A percentile compares a stretch with the other conserved stretches of the same genome.
Conservation (phyloP, 1,284 basidiomycete genomes). For the Sphagnurus paluster region DNA sequence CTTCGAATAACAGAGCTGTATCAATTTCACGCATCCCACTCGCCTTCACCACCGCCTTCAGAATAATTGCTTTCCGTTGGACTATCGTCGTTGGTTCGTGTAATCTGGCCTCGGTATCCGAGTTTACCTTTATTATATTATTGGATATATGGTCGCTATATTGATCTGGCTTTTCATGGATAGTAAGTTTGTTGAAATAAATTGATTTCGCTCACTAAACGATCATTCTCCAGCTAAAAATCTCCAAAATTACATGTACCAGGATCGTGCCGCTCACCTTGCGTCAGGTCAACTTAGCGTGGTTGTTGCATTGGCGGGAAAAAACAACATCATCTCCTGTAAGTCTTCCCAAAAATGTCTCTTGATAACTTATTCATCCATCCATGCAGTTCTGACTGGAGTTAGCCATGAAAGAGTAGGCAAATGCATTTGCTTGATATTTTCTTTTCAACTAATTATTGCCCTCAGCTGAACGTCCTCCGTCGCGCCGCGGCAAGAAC, state of each 20-base stretch:
- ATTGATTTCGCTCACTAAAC: too few species aligned
- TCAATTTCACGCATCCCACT: constrained; percentile 33
- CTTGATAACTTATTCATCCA: neutral
- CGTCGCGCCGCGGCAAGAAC: constrained; percentile 34
- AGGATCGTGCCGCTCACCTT: constrained; percentile 32
- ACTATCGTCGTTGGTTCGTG: constrained; percentile 40
- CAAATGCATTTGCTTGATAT: neutral
- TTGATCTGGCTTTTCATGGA: constrained; percentile 42
- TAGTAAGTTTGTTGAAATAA: constrained; percentile 42
- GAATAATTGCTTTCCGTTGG: constrained; percentile 42
- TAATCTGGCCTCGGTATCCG: constrained; percentile 36
- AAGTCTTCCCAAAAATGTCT: constrained; percentile 10
- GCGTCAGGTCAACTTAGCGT: constrained; percentile 32
- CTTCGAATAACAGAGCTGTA: constrained; percentile 15
- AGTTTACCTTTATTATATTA: constrained; percentile 44
- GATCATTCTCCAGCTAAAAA: constrained; percentile 30
- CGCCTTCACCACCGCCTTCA: constrained; percentile 39
- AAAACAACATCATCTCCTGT: constrained; percentile 36
- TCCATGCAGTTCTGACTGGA: constrained; percentile 29
- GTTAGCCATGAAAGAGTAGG: constrained; percentile 33
- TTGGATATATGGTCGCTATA: constrained; percentile 41
- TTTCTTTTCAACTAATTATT: constrained; percentile 2
- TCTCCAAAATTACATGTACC: constrained; percentile 28
- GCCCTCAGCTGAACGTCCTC: constrained; percentile 31
- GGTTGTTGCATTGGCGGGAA: constrained; percentile 32